Percentiles rank a stretch among this genome's conserved stretches.
phyloP scores from a whole-genome alignment of 106 monocot genomes.

The Iris macrosiphon region DNA sequence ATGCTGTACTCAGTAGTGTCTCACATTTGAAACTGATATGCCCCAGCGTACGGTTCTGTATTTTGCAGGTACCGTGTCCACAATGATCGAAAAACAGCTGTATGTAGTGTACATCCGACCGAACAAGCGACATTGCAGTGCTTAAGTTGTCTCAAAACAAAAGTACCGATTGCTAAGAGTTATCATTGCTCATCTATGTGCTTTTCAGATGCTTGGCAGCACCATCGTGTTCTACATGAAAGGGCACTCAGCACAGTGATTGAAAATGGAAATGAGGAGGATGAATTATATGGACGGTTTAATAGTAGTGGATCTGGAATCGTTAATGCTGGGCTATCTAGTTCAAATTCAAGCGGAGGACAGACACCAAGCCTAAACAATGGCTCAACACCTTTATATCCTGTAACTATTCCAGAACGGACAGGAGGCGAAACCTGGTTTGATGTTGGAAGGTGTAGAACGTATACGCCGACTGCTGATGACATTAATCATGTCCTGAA shows the following conservation, averaged over 20 bases:
- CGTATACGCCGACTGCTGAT: constrained; percentile 90
- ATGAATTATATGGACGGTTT: constrained; percentile 67
- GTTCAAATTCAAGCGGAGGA: constrained; percentile 42
- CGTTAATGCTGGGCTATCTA: constrained; percentile 16
- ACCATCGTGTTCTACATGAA: constrained; percentile 89
- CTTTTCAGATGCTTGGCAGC: constrained; percentile 95
- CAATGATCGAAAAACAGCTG: constrained; percentile 56
- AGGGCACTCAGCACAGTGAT: constrained; percentile 50
- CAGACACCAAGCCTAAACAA: constrained; percentile 47
- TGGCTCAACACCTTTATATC: constrained; percentile 56
- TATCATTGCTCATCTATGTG: constrained; percentile 90
- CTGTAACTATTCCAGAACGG: constrained; percentile 43
- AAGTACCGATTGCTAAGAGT: constrained; percentile 80
- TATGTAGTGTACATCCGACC: constrained; percentile 90
- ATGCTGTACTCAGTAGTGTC: no score
- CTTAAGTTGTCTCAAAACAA: constrained; percentile 75
- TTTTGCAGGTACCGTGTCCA: constrained; percentile 77
- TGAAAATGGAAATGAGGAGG: constrained; percentile 80
- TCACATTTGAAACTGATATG: not conserved
- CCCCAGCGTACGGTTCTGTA: no score
- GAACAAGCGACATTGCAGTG: constrained; percentile 91
- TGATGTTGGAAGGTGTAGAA: constrained; percentile 72
- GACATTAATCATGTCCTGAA: constrained; percentile 87
- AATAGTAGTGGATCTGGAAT: constrained; percentile 46
- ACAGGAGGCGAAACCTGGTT: constrained; percentile 62